phyloP scores from a whole-genome alignment of 2,329 filamentous ascomycete genomes.

The Exophiala oligosperma region DNA sequence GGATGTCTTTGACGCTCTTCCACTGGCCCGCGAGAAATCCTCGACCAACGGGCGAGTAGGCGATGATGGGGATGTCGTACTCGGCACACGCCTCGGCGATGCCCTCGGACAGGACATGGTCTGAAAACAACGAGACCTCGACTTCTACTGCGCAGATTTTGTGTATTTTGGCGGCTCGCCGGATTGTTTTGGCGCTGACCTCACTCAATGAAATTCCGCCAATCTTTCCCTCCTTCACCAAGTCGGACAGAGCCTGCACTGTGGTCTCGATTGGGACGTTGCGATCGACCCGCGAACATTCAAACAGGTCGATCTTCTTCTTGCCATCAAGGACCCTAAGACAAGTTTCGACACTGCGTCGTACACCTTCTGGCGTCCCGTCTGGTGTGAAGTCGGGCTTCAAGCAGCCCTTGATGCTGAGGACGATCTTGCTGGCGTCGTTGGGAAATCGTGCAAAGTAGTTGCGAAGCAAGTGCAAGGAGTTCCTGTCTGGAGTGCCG shows the following conservation, averaged over 20 bases:
- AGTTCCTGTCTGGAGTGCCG: slow-evolving; percentile 59
- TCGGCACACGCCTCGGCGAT: slow-evolving; percentile 34
- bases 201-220: slow-evolving; percentile 54
- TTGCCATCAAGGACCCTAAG: slow-evolving; percentile 51
- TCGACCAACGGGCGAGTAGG: slow-evolving; percentile 45
- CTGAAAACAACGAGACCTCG: slow-evolving; percentile 54
- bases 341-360: slow-evolving; percentile 59
- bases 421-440: slow-evolving; percentile 60
- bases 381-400: slow-evolving; percentile 38
- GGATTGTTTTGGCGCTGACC: slow-evolving; percentile 50
- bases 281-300: slow-evolving; percentile 41
- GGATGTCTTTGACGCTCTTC: slow-evolving; percentile 39
- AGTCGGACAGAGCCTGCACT: background rate
- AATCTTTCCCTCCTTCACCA: slow-evolving; percentile 51
- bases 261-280: too few relatives aligned
- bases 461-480: slow-evolving; percentile 56
- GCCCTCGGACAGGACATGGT: slow-evolving; percentile 55
- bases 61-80: slow-evolving; percentile 42
- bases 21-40: slow-evolving; percentile 46
- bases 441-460: slow-evolving; percentile 66
- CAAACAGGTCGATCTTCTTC: slow-evolving; percentile 57
- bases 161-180: slow-evolving; percentile 51
- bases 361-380: slow-evolving; percentile 55
- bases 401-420: slow-evolving; percentile 62
- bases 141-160: slow-evolving; percentile 55